Evolutionary conservation across 805 yeast genomes (phyloP).

Genomic region (Metschnikowia anglica): DNA sequence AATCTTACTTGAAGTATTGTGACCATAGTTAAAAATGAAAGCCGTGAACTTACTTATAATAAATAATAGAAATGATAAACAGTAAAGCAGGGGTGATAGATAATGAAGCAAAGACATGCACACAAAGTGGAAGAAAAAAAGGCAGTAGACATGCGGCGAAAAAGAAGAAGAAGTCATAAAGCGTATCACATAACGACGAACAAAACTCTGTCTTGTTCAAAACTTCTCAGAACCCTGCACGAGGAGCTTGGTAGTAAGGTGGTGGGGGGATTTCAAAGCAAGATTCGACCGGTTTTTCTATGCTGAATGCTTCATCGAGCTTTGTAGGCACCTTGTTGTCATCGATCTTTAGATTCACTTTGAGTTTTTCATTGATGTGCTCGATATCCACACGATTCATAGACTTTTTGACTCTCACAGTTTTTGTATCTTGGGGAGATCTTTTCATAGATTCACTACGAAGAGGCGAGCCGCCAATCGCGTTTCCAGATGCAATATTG

Average conservation of each 20-base stretch:
- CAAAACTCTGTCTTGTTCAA: not conserved
- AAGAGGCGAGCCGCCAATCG: slow-evolving; percentile 32
- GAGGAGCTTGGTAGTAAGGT: slow-evolving; percentile 21
- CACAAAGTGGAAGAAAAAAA: not conserved
- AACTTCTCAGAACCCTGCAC: slow-evolving; percentile 13
- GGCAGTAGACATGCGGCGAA: not conserved
- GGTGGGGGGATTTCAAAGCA: slow-evolving; percentile 21
- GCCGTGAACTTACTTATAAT: too few relatives aligned
- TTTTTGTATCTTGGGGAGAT: slow-evolving; percentile 9
- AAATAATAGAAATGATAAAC: not conserved
- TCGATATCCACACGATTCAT: slow-evolving; percentile 30
- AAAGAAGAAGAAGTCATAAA: not conserved
- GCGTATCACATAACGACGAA: slow-evolving; percentile 4
- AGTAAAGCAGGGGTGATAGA: not conserved
- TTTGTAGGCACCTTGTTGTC: slow-evolving; percentile 1
- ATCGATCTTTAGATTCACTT: slow-evolving; percentile 9
- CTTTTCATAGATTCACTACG: slow-evolving; percentile 14
- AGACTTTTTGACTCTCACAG: slow-evolving; percentile 28
- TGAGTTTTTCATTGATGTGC: slow-evolving; percentile 27
- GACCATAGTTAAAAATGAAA: too few relatives aligned
- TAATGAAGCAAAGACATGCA: not conserved
- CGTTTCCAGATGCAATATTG: slow-evolving; percentile 27
- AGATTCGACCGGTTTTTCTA: slow-evolving; percentile 1
- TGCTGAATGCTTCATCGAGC: slow-evolving; percentile 1
- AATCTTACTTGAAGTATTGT: too few relatives aligned